Evolutionary conservation across 768 basidiomycete genomes (phyloP).

Genomic region (Favolaschia claudopus): DNA sequence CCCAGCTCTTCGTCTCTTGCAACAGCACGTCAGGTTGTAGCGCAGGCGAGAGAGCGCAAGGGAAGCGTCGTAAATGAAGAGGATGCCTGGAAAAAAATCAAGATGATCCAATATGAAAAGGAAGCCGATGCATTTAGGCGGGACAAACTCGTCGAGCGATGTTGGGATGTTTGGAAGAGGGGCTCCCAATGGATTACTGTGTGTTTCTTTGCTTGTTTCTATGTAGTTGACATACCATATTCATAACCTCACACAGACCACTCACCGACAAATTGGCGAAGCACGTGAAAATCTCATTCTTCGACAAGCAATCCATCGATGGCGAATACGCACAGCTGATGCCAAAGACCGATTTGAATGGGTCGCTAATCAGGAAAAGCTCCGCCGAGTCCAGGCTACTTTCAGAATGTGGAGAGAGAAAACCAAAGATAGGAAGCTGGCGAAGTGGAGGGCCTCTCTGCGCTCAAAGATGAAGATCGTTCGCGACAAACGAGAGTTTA

Average conservation of each 20-base stretch:
- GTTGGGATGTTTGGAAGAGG: constrained; percentile 79
- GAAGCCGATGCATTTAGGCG: constrained; percentile 75
- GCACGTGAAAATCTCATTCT: constrained; percentile 75
- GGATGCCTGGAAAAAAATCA: constrained; percentile 81
- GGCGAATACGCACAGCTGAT: constrained; percentile 55
- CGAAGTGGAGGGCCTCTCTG: constrained; percentile 74
- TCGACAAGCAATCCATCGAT: constrained; percentile 63
- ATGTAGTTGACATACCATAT: too few relatives aligned
- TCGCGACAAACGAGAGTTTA: constrained; percentile 61
- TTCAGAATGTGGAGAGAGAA: constrained; percentile 62
- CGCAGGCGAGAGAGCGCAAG: constrained; percentile 48
- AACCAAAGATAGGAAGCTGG: constrained; percentile 61
- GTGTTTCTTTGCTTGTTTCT: constrained; percentile 39
- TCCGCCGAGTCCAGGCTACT: constrained; percentile 49
- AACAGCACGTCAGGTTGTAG: constrained; percentile 38
- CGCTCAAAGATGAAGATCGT: constrained; percentile 71
- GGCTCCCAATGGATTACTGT: constrained; percentile 79
- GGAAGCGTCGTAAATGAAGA: constrained; percentile 69
- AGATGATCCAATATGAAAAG: constrained; percentile 72
- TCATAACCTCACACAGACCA: constrained; percentile 63
- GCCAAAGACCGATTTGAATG: constrained; percentile 49
- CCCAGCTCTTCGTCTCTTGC: constrained; percentile 25
- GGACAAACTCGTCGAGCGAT: constrained; percentile 69
- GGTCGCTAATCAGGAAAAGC: constrained; percentile 52
- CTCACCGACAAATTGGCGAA: constrained; percentile 68